These are phyloP conservation scores for Rhamnella rubrinervis DNA, from an alignment of 331 rosid genomes.

Conservation along the genomic window DNA sequence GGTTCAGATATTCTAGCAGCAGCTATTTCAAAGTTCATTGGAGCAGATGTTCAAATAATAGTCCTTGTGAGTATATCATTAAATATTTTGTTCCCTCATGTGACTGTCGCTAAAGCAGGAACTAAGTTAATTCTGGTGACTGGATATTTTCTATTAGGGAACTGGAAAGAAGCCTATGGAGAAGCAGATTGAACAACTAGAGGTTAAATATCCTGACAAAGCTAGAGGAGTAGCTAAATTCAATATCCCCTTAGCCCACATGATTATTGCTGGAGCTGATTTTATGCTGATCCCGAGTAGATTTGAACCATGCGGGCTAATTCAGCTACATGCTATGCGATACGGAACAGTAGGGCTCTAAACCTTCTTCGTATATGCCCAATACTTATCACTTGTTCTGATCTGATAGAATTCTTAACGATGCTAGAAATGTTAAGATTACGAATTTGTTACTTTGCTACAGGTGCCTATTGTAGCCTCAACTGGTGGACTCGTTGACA, in stretches of 20 bases:
- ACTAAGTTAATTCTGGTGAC: constrained; percentile 3
- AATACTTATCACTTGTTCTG: neutral
- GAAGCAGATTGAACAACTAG: constrained; percentile 34
- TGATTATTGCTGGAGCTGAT: constrained; percentile 44
- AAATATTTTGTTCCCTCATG: neutral
- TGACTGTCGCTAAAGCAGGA: neutral
- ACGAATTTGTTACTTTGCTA: neutral
- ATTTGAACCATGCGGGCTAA: constrained; percentile 58
- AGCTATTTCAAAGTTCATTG: constrained; percentile 35
- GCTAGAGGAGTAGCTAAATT: constrained; percentile 43
- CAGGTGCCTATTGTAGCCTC: constrained; percentile 82
- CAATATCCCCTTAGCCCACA: constrained; percentile 44
- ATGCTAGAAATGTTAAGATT: neutral
- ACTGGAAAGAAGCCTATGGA: constrained; percentile 48
- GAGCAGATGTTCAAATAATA: constrained; percentile 40
- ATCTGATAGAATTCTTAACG: neutral
- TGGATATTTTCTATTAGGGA: constrained; percentile 30
- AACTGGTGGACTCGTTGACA: constrained; percentile 97
- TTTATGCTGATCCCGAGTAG: constrained; percentile 46
- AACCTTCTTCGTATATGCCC: no score
- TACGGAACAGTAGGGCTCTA: constrained; percentile 46
- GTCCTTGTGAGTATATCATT: constrained; percentile 33
- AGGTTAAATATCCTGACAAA: constrained; percentile 34
- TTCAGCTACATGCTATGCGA: constrained; percentile 57
- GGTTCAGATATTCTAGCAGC: constrained; percentile 50